Base-by-base conservation (phyloP, 176 grass and related monocot genomes). In the Triticum urartu region DNA sequence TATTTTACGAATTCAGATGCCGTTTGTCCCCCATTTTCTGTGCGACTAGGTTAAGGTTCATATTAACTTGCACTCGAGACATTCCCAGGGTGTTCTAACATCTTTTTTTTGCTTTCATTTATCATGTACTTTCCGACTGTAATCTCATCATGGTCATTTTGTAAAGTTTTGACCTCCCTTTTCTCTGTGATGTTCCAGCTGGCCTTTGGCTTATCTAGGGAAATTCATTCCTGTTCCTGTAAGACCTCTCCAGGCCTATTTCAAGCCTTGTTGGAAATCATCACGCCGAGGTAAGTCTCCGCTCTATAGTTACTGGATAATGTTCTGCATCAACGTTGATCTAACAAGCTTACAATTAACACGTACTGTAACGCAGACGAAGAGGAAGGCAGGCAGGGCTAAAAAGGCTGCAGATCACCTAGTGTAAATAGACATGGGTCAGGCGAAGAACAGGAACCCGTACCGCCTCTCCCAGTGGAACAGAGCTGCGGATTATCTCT, bases 211-310 rank as follows among this genome's bases (percentile, higher is more conserved):
- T 45, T 88, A 90, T 76, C 4, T 92, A 1, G 95, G 95, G 5
- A 98, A 98, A 83, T 88, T 89, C 62, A 92, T 98, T 83, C 95
- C 93, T 18, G 95, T 98, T 66, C 95, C 95, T 6, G 65, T 77
- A 87, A 91, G 84, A 87, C 87, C 95, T 38, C 81, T 95, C 28
- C 79, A 72, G 38, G 54, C 85, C 42, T 95, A 91, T 75, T 85
- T 98, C 65, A 85, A 79, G 35, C 80, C 60, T 75, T 88, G 79
- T 68, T 42, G 79, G 77, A 89, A 58, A 91, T 65, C 28, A 22
- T 73, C 91, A 9, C 80, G 42, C 56, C 85, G 90, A 95, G 91
- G 91, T 87, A 80, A 54, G 83, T 79, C 79, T 79, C 47, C 33
- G 42, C 20, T 33, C 38, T 42, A 20, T 47, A 62, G 52, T 34